Conservation (phyloP, 148 eudicot genomes). For the Camellia japonica region DNA sequence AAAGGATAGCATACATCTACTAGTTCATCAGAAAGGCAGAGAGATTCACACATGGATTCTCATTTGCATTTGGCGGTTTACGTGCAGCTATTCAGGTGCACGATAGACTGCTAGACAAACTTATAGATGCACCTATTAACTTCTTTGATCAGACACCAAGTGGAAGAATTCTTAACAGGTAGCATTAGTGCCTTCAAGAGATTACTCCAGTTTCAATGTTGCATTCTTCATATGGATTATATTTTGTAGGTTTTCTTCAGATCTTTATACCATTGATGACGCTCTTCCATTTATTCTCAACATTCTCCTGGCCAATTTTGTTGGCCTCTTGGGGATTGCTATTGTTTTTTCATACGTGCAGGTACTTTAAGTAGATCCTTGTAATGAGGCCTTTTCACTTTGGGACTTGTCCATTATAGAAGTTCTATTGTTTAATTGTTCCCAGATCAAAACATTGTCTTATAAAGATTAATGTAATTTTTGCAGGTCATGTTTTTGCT, state of each 20-base stretch:
- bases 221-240: slow-evolving; percentile 15
- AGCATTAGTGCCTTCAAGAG: slow-evolving; percentile 8
- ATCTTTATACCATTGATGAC: slow-evolving; percentile 95
- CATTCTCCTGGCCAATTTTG: slow-evolving; percentile 93
- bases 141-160: slow-evolving; percentile 90
- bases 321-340: slow-evolving; percentile 81
- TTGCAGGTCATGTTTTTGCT: slow-evolving; percentile 73
- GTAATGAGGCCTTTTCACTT: not conserved
- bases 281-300: slow-evolving; percentile 97
- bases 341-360: slow-evolving; percentile 78
- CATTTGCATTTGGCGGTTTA: slow-evolving; percentile 97
- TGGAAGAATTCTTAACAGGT: slow-evolving; percentile 97
- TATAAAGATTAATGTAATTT: not conserved
- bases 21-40: too few relatives aligned
- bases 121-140: slow-evolving; percentile 68
- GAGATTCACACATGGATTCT: too few relatives aligned
- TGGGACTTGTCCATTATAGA: not conserved
- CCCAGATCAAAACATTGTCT: not conserved
- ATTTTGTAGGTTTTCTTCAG: slow-evolving; percentile 81
- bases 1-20: too few relatives aligned
- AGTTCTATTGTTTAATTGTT: not conserved
- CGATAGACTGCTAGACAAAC: slow-evolving; percentile 58
- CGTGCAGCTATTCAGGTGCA: slow-evolving; percentile 82
- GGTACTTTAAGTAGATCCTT: slow-evolving; percentile 37
- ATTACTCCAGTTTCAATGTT: not conserved